Evolutionary conservation across 2,329 filamentous ascomycete genomes (phyloP).

Genomic region (Epichloe typhina): DNA sequence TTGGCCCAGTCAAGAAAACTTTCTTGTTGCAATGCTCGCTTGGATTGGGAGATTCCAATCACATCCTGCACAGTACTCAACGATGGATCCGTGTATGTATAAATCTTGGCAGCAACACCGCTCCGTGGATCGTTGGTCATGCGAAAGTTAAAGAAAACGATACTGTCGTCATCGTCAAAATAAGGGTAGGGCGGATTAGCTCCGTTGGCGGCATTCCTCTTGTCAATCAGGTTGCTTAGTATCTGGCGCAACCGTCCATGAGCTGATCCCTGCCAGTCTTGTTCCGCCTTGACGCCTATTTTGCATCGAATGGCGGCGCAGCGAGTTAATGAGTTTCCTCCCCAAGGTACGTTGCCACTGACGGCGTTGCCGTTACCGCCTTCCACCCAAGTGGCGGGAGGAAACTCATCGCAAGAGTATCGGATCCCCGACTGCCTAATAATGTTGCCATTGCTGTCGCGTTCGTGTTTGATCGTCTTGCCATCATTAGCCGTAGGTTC

Average conservation of each 20-base stretch:
- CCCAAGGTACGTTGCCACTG: neutral
- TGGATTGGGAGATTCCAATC: neutral
- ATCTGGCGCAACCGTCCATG: neutral
- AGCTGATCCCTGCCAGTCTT: neutral
- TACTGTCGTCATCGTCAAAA: neutral
- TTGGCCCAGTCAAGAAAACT: neutral
- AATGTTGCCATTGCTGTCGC: neutral
- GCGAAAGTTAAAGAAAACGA: neutral
- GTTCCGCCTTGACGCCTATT: neutral
- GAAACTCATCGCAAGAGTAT: neutral
- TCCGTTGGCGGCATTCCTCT: fast-evolving
- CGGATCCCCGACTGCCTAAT: neutral
- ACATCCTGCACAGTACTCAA: neutral
- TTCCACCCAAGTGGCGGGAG: neutral
- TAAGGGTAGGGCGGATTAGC: neutral
- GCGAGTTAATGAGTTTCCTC: neutral
- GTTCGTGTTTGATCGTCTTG: neutral
- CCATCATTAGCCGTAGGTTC: neutral
- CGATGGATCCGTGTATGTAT: neutral
- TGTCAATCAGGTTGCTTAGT: too few species aligned
- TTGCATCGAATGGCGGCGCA: neutral
- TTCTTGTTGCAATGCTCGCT: neutral
- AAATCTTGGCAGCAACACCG: neutral
- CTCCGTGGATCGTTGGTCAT: neutral
- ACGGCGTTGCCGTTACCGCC: neutral